phyloP scores from a whole-genome alignment of 2,329 filamentous ascomycete species.

The Cordyceps tenuipes region DNA sequence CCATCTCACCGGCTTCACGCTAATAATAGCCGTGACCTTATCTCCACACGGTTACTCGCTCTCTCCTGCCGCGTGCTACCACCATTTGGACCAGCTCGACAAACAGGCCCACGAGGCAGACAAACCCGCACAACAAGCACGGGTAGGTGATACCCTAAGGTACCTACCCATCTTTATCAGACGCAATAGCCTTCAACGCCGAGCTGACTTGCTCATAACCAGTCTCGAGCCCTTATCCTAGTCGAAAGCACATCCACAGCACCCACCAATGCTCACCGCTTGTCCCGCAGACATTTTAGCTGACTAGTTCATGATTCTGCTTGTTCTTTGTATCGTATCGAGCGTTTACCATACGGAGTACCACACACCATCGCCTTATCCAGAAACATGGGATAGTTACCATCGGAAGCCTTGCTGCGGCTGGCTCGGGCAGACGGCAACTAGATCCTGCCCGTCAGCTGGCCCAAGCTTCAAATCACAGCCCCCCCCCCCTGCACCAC shows the following conservation, averaged over 20 bases:
- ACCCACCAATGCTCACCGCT: slow-evolving; percentile 4
- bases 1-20: neutral
- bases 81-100: neutral
- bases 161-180: neutral
- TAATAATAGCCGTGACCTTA: neutral
- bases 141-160: neutral
- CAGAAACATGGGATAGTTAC: neutral
- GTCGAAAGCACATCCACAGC: slow-evolving; percentile 2
- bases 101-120: neutral
- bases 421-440: slow-evolving; percentile 5
- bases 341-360: neutral
- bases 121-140: neutral
- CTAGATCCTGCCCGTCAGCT: slow-evolving; percentile 6
- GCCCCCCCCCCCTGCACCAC: neutral
- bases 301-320: neutral
- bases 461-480: neutral
- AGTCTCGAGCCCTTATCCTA: slow-evolving; percentile 8
- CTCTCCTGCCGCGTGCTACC: neutral
- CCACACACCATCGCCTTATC: neutral
- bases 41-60: neutral
- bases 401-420: neutral
- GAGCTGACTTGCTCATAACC: neutral
- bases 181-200: neutral
- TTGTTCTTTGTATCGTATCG: neutral
- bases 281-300: neutral